Evolutionary conservation across 768 basidiomycete species (phyloP).

Genomic region (Phaeotremella fagi): DNA sequence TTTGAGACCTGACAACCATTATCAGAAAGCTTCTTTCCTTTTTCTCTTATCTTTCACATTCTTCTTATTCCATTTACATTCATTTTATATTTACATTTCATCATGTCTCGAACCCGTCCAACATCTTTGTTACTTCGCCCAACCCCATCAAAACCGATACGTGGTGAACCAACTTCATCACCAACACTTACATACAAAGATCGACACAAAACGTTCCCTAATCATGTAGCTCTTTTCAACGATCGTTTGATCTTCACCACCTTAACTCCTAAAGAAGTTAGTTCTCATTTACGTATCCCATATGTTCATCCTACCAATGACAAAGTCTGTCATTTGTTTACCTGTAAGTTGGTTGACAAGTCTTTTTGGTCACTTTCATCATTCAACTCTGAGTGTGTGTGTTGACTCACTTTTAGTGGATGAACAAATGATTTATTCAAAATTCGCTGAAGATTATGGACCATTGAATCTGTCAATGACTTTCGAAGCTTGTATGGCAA

Average conservation of each 20-base stretch:
- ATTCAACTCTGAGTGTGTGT: background rate
- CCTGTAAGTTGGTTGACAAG: too few species aligned
- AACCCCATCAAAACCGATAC: too few species aligned
- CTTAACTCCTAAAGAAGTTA: constrained; percentile 17
- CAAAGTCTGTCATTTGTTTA: constrained; percentile 16
- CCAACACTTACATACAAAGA: background rate
- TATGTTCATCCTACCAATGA: constrained; percentile 32
- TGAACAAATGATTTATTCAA: constrained; percentile 33
- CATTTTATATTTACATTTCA: too few species aligned
- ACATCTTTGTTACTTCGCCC: too few species aligned
- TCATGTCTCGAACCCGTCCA: too few species aligned
- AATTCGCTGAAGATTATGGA: constrained; percentile 39
- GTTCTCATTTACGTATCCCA: constrained; percentile 6
- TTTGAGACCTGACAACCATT: too few species aligned
- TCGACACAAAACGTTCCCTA: constrained; percentile 21
- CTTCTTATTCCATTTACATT: too few species aligned
- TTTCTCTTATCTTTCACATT: too few species aligned
- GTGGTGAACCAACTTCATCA: too few species aligned
- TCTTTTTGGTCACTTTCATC: too few species aligned
- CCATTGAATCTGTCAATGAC: constrained; percentile 43
- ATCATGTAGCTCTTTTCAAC: constrained; percentile 30
- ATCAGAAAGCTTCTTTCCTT: too few species aligned
- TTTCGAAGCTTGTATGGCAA: constrained; percentile 24
- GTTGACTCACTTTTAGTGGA: constrained; percentile 31
- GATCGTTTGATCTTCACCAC: constrained; percentile 39